Evolutionary conservation across 176 grass and related monocot genomes (phyloP).

Genomic region (Oryza punctata): DNA sequence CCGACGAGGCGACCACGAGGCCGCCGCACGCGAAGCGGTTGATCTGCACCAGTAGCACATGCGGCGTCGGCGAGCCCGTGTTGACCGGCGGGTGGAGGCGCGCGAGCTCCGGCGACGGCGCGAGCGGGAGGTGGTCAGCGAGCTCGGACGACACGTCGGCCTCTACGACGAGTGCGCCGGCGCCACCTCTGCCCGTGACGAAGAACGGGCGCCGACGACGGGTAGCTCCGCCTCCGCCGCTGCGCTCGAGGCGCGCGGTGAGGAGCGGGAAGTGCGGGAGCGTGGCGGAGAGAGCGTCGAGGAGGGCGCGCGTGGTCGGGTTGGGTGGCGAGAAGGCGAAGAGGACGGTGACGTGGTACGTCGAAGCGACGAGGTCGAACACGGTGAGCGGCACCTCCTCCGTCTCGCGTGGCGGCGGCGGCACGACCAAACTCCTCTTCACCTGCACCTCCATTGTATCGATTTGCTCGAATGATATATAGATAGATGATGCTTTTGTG

Average conservation of each 20-base stretch:
- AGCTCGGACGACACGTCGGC: slow-evolving; percentile 32
- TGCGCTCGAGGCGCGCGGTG: slow-evolving; percentile 25
- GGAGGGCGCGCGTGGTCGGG: slow-evolving; percentile 25
- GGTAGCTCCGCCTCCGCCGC: no score
- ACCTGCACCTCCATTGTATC: slow-evolving; percentile 46
- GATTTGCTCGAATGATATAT: no score
- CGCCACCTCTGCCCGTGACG: slow-evolving; percentile 7
- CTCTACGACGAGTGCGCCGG: slow-evolving; percentile 49
- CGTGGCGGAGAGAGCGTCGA: slow-evolving; percentile 32
- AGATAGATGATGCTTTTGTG: no score
- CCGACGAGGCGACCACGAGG: slow-evolving; percentile 37
- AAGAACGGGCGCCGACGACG: neutral
- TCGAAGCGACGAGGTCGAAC: slow-evolving; percentile 50
- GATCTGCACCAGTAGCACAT: slow-evolving; percentile 51
- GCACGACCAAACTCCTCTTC: slow-evolving; percentile 6
- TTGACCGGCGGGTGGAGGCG: slow-evolving; percentile 22
- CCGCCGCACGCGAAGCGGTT: slow-evolving; percentile 61
- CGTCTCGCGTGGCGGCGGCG: neutral
- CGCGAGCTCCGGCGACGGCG: slow-evolving; percentile 23
- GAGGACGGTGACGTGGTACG: slow-evolving; percentile 56
- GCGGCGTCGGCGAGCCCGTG: neutral
- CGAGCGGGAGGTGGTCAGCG: slow-evolving; percentile 45
- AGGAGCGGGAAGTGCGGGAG: slow-evolving; percentile 51
- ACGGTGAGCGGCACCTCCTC: slow-evolving; percentile 44
- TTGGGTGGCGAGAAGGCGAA: slow-evolving; percentile 53